A percentile compares a stretch with the other conserved stretches of the same genome.
These are phyloP conservation scores for Diddensiella caesifluorescens DNA, from an alignment of 805 yeast species.

Conservation along the genomic window DNA sequence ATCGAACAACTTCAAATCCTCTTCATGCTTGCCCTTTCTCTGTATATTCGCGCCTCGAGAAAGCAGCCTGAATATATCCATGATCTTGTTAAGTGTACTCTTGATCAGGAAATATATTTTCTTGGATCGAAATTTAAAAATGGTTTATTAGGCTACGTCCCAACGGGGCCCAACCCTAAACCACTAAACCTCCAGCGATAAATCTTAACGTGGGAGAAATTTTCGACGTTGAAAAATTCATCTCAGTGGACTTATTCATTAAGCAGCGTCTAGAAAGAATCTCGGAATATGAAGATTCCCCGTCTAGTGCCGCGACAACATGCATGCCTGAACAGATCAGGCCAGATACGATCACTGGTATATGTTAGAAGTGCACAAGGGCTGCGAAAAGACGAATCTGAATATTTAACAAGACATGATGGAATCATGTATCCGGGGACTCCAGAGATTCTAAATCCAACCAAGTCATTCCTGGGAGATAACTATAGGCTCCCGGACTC, in stretches of 20 bases:
- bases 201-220: too few relatives aligned
- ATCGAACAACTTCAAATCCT: constrained; percentile 28
- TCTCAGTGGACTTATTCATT: too few relatives aligned
- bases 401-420: constrained; percentile 41
- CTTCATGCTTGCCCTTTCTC: constrained; percentile 43
- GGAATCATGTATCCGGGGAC: constrained; percentile 52
- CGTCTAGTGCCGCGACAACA: too few relatives aligned
- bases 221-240: background rate
- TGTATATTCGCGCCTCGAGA: constrained; percentile 80
- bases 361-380: constrained; percentile 60
- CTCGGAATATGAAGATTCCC: too few relatives aligned
- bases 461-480: constrained; percentile 46
- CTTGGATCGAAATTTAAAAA: too few relatives aligned
- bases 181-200: too few relatives aligned
- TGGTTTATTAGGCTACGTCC: too few relatives aligned
- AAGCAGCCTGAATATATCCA: constrained; percentile 87
- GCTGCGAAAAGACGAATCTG: constrained; percentile 63
- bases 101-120: too few relatives aligned
- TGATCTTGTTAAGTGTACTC: constrained; percentile 27
- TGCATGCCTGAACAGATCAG: too few relatives aligned
- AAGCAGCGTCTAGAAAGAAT: too few relatives aligned
- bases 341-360: constrained; percentile 28
- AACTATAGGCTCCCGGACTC: constrained; percentile 54
- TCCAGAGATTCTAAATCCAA: constrained; percentile 43
- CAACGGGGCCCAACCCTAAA: too few relatives aligned